Conservation (phyloP, 2,329 filamentous ascomycete genomes). For the Lanzia echinophila region DNA sequence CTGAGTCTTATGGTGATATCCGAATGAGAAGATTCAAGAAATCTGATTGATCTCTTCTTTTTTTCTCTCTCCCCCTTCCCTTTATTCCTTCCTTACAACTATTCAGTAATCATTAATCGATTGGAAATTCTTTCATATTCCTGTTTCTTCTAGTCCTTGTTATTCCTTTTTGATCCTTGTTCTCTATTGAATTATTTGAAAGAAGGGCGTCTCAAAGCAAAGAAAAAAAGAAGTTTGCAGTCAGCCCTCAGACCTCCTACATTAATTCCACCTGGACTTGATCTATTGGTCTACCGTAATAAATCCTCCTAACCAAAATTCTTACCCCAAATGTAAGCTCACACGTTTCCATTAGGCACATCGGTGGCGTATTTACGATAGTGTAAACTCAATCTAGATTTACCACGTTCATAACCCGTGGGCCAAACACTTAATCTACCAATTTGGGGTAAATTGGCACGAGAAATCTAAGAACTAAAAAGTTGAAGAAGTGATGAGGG, state of each 20-base stretch:
- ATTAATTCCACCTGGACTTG: background rate
- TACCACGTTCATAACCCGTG: slow-evolving; percentile 8
- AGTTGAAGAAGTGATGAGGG: background rate
- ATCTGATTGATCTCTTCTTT: background rate
- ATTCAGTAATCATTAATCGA: background rate
- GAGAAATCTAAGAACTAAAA: background rate
- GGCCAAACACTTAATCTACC: background rate
- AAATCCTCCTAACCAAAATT: background rate
- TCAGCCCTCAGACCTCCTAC: background rate
- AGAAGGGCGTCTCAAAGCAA: no score
- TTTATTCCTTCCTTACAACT: background rate
- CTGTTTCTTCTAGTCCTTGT: background rate
- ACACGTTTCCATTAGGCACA: background rate
- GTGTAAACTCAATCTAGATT: slow-evolving; percentile 6
- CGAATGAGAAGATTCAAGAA: background rate
- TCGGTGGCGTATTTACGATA: background rate
- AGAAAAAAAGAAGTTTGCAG: no score
- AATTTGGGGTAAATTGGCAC: background rate
- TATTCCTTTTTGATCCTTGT: no score
- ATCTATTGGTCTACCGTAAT: slow-evolving; percentile 5
- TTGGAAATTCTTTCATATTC: background rate
- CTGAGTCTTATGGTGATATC: background rate
- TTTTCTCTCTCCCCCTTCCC: background rate
- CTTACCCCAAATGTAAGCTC: background rate
- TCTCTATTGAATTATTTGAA: no score